Evolutionary conservation across 2,329 filamentous ascomycete genomes (phyloP), one percentile per base, ranked within the genome.

Genomic region (Cercospora sp.): DNA sequence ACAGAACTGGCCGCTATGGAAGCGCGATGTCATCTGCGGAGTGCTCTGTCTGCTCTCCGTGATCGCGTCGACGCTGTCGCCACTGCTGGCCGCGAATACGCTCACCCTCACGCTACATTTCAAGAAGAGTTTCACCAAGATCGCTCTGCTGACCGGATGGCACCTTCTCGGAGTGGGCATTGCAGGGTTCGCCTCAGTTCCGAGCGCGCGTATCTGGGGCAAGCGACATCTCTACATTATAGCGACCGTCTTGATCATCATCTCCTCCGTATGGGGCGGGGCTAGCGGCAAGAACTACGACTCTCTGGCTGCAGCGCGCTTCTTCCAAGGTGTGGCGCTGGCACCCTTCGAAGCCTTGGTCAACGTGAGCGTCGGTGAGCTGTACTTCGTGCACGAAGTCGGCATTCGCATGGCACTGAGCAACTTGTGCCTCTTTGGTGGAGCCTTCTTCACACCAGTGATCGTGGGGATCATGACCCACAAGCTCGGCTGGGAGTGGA

Each of bases 341-440:
- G 93, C 93, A 8, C 94, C 94, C 0, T 97, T 95, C 72, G 94
- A 98, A 80, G 91, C 92, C 1, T 82, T 97, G 26, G 90, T 97
- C 67, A 97, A 96, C 79, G 92, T 92, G 0, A 90, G 89, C 60
- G 91, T 97, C 6, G 94, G 93, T 48, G 94, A 98, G 78, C 78
- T 98, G 62, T 97, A 94, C 80, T 95, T 90, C 79, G 93, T 97
- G 28, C 94, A 94, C 81, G 88, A 91, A 79, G 79, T 87, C 63
- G 93, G 94, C 33, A 87, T 90, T 73, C 87, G 94, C 65, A 97
- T 97, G 94, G 94, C 94, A 0, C 84, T 96, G 64, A 85, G 85
- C 3, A 91, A 91, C 74, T 83, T 91, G 31, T 85, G 87, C n/a
- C 81, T 92, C 2, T 92, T 91, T 71, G 90, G 90, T 2, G 89